Conservation (phyloP, 2,329 filamentous ascomycete genomes). For the Periconia digitata region DNA sequence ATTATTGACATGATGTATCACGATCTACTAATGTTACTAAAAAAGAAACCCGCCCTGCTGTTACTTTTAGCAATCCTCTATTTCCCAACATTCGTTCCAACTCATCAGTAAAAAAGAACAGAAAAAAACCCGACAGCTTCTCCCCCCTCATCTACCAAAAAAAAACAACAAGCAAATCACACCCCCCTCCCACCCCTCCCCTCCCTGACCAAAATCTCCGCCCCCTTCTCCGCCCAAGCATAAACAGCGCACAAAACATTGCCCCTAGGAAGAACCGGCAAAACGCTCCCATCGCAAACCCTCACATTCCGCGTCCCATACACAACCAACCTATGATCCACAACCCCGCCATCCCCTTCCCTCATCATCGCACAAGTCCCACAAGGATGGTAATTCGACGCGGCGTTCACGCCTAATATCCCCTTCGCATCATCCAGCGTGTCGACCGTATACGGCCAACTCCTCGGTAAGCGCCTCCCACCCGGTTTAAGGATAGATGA, state of each 20-base stretch:
- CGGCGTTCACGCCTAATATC: slow-evolving; percentile 12
- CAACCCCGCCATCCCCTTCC: slow-evolving; percentile 31
- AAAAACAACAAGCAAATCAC: no score
- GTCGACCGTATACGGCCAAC: slow-evolving; percentile 11
- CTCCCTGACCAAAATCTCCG: no score
- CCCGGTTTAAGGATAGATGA: slow-evolving; percentile 11
- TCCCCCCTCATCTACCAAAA: no score
- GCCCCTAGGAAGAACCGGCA: slow-evolving; percentile 21
- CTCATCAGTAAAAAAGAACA: no score
- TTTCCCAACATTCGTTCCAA: no score
- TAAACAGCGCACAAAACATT: slow-evolving; percentile 29
- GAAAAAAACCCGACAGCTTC: no score
- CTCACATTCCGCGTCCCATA: slow-evolving; percentile 32
- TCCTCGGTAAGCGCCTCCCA: slow-evolving; percentile 15
- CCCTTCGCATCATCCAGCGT: slow-evolving; percentile 18
- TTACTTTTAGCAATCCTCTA: no score
- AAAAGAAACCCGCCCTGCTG: no score
- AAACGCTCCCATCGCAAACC: slow-evolving; percentile 31
- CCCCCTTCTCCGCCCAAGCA: slow-evolving; percentile 27
- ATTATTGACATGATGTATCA: no score
- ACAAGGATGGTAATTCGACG: slow-evolving; percentile 29
- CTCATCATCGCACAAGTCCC: slow-evolving; percentile 40
- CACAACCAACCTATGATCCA: slow-evolving; percentile 29
- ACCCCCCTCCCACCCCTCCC: no score
- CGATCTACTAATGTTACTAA: no score